Base-by-base conservation (phyloP, 176 grass and related monocot species). In the Aegilops sharonensis region DNA sequence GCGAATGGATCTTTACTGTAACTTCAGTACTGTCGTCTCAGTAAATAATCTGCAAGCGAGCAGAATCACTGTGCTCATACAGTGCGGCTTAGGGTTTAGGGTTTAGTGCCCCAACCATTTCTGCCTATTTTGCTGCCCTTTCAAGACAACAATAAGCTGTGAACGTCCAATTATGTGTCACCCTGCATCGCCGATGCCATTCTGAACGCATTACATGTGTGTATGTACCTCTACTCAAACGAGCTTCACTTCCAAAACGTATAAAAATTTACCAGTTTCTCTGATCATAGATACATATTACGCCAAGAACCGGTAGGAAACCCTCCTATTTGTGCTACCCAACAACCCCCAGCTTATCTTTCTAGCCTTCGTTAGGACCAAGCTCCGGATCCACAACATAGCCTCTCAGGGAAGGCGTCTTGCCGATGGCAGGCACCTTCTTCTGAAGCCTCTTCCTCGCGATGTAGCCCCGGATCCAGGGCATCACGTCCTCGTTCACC, bases 401-500 rank as follows among this genome's bases (percentile, higher is more conserved):
- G 75, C 86, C 85, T 88, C 97, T 90, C 32, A 99, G 89, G 3
- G 97, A 99, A 59, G 97, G 97, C 11, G 89, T 92, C 85, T 95
- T 90, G 68, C 72, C 70, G 1, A 91, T 72, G 21, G 79, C 87
- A 86, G 93, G 74, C 25, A 21, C 89, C 48, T 98, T 97, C 52
- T 90, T 88, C 60, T 91, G 87, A 21, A 99, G 84, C 78, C 94
- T 88, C 37, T 93, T 96, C 85, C 87, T 99, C 1, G 97, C 97
- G 17, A 94, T 89, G 77, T 93, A 92, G 15, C 94, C 92, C 27
- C 94, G 85, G 64, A 94, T 61, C 94, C 94, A 97, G 14, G 97
- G 97, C n/a, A 90, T 90, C 10, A 87, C 97, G 9, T 97, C 97
- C 86, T 99, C 97, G 0, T 86, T 99, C 75, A 99, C 77, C 83